Evolutionary conservation across 2,329 filamentous ascomycete species (phyloP).

Genomic region (Plectosphaerella plurivora): DNA sequence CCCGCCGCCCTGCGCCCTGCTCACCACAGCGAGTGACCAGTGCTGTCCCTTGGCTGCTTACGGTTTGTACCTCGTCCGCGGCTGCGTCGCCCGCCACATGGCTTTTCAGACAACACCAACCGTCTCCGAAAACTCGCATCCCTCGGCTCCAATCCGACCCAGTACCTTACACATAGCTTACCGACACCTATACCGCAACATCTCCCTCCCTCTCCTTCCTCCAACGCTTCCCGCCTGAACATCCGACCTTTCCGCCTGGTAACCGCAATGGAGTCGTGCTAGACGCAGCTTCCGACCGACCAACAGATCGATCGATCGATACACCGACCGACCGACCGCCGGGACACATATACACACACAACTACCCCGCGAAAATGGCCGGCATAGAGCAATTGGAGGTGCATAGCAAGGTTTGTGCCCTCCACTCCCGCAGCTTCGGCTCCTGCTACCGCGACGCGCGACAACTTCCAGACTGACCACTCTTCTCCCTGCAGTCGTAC

Average conservation of each 20-base stretch:
- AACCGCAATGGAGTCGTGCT: conserved; percentile 1
- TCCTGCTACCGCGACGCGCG: neutral
- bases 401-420: conserved; percentile 78
- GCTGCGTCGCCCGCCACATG: too few relatives aligned
- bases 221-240: neutral
- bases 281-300: neutral
- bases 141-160: too few relatives aligned
- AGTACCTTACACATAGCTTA: too few relatives aligned
- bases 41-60: too few relatives aligned
- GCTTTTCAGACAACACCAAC: too few relatives aligned
- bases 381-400: conserved; percentile 96
- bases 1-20: too few relatives aligned
- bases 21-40: too few relatives aligned
- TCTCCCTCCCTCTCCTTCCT: too few relatives aligned
- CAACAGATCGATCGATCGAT: neutral
- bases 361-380: conserved; percentile 56
- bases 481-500: conserved; percentile 65
- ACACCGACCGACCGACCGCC: neutral
- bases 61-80: too few relatives aligned
- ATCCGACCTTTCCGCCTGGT: neutral
- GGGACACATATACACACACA: too few relatives aligned
- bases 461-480: neutral
- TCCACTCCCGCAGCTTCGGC: neutral
- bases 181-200: too few relatives aligned
- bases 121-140: too few relatives aligned